Base-by-base conservation (phyloP, 164 flowering plant species). In the Saururus chinensis region DNA sequence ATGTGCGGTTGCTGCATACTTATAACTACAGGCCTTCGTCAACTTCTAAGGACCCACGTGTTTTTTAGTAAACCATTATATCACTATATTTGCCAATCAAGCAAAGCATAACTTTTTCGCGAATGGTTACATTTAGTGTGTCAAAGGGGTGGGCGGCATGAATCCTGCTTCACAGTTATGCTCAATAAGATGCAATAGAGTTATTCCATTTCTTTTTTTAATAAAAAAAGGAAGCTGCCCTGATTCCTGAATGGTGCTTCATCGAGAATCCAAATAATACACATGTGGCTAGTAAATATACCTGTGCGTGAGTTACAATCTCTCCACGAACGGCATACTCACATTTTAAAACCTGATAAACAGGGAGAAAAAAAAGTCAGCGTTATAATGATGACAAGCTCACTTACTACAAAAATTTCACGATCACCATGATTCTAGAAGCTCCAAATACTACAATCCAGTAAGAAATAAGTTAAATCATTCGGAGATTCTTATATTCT, bases 241-340 rank as follows among this genome's bases (percentile, higher is more conserved):
- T 12, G 49, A 45, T 45, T 17, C 49, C 49, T 45, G 4, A 45
- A 8, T 45, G 49, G 49, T 17, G 49, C 49, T 10, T 10, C 49
- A 45, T 17, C 14, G 49, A 45, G 49, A 45, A 45, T 45, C 49
- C 49, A 12, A 45, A 45, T 45, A 45, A 0, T 17, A 12, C 2
- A 17, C 14, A 17, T 45, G 17, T 40, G 4, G 1, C 23, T n/a
- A 19, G 14, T n/a, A 9, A 8, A 19, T 22, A 21, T 68, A 91
- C 99, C 99, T 86, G 95, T 7, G 99, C 99, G 66, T 81, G 73
- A 62, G 68, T 73, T 63, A 95, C 97, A 66, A 95, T 87, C 72
- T 83, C 96, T 56, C 99, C 99, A 57, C 99, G 99, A 52, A 95
- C 99, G 58, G 97, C 99, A 82, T 95, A 95, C 67, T 95, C 96